Base-by-base conservation (phyloP, 345 rosid genomes). In the Erysimum cheiranthoides region DNA sequence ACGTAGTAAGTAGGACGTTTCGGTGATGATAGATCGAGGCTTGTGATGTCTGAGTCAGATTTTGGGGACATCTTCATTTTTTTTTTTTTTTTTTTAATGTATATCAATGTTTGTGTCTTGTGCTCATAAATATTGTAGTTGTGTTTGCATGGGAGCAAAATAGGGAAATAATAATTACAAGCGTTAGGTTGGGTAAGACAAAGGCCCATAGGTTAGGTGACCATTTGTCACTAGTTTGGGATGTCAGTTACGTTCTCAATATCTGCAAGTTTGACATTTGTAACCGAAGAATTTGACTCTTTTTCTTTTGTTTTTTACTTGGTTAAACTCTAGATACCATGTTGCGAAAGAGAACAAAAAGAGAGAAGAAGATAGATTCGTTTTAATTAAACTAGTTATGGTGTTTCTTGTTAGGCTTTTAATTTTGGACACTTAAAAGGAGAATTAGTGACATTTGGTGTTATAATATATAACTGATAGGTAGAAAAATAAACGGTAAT, bases 1-100 rank as follows among this genome's bases (percentile, higher is more conserved):
- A 87, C 93, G 79, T 73, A 92, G 69, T 90, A 92, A 6, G 82
- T 78, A 14, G 84, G 84, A 38, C 87, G 90, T 75, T 88, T 90
- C 1, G 97, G 90, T 0, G 96, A 92, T 27, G 97, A 90, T 42
- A 92, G 81, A 51, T 88, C 92, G 4, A 85, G 76, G 69, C 92
- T 87, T 28, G 92, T 86, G 49, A 88, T 68, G 77, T 90, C 92
- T 21, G 93, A 92, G 32, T 92, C 96, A 8, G 91, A 87, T 73
- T 85, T 92, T 21, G 81, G 66, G 32, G 85, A 86, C 73, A 83
- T 79, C 84, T 73, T 88, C 61, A 61, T 62, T 5, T 36, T 32
- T 36, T 40, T 25, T 57, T 40, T 25, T 57, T 39, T 12, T 32
- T 6, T 21, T 10, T 18, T 4, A 43, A 2, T 59, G 17, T 28